Conservation (phyloP, 2,329 filamentous ascomycete species). For the Fusarium nisikadoi region DNA sequence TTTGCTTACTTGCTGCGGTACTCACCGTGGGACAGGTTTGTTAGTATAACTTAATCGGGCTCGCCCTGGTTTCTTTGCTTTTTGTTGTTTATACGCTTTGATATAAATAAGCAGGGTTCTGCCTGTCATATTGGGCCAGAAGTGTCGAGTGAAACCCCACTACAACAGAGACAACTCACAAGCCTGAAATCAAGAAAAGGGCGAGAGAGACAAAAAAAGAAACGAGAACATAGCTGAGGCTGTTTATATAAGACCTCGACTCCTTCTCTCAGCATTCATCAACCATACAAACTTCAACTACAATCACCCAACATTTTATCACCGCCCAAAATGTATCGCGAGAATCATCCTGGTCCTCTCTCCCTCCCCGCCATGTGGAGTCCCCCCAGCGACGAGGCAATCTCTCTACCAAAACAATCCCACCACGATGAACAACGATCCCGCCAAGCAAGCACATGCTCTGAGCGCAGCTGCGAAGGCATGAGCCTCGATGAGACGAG, state of each 20-base stretch:
- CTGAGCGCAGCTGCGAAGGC: constrained; percentile 46
- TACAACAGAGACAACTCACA: constrained; percentile 41
- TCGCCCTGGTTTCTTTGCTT: background rate
- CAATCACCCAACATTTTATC: background rate
- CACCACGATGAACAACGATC: constrained; percentile 17
- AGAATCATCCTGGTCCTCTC: constrained; percentile 34
- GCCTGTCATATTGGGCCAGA: constrained; percentile 30
- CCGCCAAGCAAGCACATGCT: constrained; percentile 45
- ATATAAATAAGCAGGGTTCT: constrained; percentile 25
- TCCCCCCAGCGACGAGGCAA: constrained; percentile 25
- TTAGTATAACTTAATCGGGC: background rate
- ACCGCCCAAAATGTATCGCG: constrained; percentile 34
- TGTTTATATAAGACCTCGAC: constrained; percentile 14
- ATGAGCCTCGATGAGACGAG: constrained; percentile 53
- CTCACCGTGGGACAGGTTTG: constrained; percentile 19
- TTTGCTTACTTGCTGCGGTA: background rate
- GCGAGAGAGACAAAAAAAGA: background rate
- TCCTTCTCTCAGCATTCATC: background rate
- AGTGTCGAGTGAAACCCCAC: constrained; percentile 23
- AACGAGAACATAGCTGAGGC: background rate
- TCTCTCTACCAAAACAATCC: constrained; percentile 26
- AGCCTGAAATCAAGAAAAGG: constrained; percentile 20
- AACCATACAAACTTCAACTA: background rate
- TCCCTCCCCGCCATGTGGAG: constrained; percentile 39
- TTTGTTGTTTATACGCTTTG: constrained; percentile 1